phyloP scores from a whole-genome alignment of 2,329 filamentous ascomycete species.

The Colletotrichum viniferum region DNA sequence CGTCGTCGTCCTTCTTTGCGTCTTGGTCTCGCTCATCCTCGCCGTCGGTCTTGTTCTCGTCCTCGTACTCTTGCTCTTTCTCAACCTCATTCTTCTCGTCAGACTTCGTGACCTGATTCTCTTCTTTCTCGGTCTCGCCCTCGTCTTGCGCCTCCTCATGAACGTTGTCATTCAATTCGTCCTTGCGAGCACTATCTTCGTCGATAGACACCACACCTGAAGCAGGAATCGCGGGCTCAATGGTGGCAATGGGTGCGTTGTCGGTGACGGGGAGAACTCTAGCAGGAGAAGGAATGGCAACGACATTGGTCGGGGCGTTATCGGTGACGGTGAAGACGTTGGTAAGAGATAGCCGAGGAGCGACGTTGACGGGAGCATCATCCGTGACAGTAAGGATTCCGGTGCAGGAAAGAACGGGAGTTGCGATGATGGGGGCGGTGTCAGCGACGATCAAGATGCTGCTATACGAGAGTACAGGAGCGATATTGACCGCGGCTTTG shows the following conservation, averaged over 20 bases:
- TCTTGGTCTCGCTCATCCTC: background rate
- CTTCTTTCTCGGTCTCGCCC: background rate
- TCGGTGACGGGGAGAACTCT: background rate
- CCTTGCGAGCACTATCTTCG: background rate
- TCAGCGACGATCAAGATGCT: background rate
- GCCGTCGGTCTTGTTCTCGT: background rate
- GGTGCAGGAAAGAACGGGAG: background rate
- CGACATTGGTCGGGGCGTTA: background rate
- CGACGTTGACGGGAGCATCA: background rate
- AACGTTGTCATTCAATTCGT: background rate
- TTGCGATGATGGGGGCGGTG: background rate
- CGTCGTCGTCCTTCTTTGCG: background rate
- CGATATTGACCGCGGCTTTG: fast-evolving
- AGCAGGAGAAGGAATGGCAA: background rate
- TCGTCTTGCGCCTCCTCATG: background rate
- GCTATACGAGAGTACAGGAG: background rate
- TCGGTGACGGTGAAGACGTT: background rate
- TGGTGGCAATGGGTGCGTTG: background rate
- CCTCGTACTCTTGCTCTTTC: background rate
- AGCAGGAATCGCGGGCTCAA: background rate
- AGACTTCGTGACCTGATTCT: background rate
- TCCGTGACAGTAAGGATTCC: background rate
- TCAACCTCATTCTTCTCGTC: background rate
- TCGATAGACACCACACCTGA: background rate
- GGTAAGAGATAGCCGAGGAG: background rate